Conservation (phyloP, 371 early-diverging fungal species). For the Chytridiales sp. region DNA sequence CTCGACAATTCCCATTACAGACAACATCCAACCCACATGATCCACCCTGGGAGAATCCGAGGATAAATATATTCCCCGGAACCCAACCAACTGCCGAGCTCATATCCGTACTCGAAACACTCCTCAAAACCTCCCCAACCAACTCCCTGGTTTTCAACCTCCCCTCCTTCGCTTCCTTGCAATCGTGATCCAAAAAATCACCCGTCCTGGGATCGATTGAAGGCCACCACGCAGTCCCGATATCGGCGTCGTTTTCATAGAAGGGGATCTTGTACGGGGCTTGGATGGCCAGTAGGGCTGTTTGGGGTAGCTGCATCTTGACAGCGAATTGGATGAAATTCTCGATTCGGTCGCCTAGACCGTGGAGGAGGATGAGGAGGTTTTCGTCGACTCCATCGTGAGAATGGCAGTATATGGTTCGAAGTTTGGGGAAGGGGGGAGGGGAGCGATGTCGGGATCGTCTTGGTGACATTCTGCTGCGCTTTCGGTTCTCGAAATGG, state of each 20-base stretch:
- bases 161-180: conserved; percentile 2
- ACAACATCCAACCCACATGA: conserved; percentile 65
- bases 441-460: too few species aligned
- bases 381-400: conserved; percentile 63
- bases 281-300: conserved; percentile 62
- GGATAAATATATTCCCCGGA: conserved; percentile 54
- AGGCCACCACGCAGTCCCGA: conserved; percentile 67
- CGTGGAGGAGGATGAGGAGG: conserved; percentile 72
- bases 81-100: conserved; percentile 16
- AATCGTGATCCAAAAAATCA: conserved; percentile 6
- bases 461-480: too few species aligned
- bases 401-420: conserved; percentile 55
- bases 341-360: conserved; percentile 51
- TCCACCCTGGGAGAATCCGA: conserved; percentile 78
- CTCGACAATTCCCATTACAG: conserved; percentile 26
- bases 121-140: conserved; percentile 20
- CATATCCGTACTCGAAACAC: background rate
- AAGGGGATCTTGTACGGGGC: conserved; percentile 66
- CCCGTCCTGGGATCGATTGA: conserved; percentile 53
- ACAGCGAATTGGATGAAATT: conserved; percentile 62
- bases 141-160: conserved; percentile 14
- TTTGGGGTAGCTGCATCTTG: conserved; percentile 66
- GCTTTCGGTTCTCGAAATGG: too few species aligned
- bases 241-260: conserved; percentile 29
- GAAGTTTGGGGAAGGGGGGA: background rate